phyloP scores from a whole-genome alignment of 179 eudicot genomes.

The Silene noctiflora region DNA sequence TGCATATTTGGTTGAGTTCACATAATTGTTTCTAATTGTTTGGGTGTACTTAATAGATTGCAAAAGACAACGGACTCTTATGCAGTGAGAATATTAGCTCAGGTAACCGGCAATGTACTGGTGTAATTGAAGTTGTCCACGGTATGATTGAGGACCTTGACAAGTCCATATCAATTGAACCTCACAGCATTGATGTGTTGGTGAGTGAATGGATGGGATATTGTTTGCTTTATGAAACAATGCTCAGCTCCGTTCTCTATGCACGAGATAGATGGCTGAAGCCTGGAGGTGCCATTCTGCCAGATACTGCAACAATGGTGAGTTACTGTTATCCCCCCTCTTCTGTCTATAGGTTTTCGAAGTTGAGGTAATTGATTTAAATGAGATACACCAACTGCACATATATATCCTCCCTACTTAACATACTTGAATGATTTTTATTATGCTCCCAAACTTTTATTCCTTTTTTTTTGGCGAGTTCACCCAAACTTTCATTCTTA shows the following conservation, averaged over 20 bases:
- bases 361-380: background rate
- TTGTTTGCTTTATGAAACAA: constrained; percentile 90
- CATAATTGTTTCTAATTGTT: constrained; percentile 10
- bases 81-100: constrained; percentile 29
- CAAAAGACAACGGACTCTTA: constrained; percentile 61
- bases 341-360: background rate
- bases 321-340: constrained; percentile 16
- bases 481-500: too few relatives aligned
- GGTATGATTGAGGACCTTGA: constrained; percentile 94
- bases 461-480: background rate
- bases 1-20: background rate
- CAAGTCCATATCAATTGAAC: constrained; percentile 43
- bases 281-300: constrained; percentile 96
- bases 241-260: constrained; percentile 82
- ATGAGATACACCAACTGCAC: background rate
- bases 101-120: constrained; percentile 29
- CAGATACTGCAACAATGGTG: constrained; percentile 93
- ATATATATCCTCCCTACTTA: background rate
- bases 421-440: constrained; percentile 1
- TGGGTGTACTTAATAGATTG: constrained; percentile 53
- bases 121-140: constrained; percentile 62
- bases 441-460: background rate
- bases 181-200: constrained; percentile 79
- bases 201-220: constrained; percentile 99
- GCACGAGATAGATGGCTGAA: constrained; percentile 94